Evolutionary conservation across 352 stramenopile species (phyloP).

Genomic region (Blastocystis hominis): DNA sequence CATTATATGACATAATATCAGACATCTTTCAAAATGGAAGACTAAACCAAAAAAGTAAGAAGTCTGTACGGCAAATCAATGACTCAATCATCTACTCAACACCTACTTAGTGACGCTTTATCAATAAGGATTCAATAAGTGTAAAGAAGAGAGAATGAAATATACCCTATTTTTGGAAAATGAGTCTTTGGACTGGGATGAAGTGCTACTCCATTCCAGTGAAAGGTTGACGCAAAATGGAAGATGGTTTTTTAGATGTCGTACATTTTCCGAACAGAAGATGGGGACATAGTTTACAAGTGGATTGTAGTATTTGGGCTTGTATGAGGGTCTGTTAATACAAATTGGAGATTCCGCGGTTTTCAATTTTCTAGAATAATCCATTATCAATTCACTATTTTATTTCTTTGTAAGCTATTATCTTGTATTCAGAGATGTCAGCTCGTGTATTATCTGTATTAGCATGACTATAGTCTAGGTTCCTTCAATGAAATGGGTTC

Average conservation of each 20-base stretch:
- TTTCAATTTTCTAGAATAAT: slow-evolving; percentile 40
- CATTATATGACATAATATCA: slow-evolving; percentile 88
- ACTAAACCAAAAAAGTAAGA: background rate
- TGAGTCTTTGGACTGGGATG: background rate
- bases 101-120: background rate
- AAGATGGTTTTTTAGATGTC: no score
- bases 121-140: background rate
- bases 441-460: background rate
- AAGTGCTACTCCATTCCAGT: no score
- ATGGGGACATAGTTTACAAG: background rate
- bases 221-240: no score
- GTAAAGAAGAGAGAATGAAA: background rate
- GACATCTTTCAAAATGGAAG: slow-evolving; percentile 61
- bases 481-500: slow-evolving; percentile 56
- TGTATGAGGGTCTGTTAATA: background rate
- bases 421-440: background rate
- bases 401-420: background rate
- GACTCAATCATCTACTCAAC: background rate
- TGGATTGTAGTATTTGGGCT: background rate
- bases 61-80: background rate
- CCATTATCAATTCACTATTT: background rate
- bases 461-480: background rate
- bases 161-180: background rate
- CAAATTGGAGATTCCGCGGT: background rate
- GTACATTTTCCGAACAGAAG: no score